These are phyloP conservation scores for Mucuna pruriens DNA, from an alignment of 306 rosid species.

Conservation along the genomic window DNA sequence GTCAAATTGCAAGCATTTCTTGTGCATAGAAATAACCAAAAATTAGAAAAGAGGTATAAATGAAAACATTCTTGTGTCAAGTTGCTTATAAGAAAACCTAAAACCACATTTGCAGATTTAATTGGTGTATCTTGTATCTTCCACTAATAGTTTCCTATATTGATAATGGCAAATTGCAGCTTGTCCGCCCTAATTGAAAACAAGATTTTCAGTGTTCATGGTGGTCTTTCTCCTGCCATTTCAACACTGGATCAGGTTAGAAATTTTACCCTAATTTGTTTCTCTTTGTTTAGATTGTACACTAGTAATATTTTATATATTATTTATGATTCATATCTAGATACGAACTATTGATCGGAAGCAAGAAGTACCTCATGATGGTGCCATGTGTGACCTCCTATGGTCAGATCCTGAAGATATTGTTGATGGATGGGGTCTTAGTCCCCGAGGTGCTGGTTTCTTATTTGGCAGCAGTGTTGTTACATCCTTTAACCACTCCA, in stretches of 20 bases:
- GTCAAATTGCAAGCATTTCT: background rate
- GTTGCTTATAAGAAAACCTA: constrained; percentile 33
- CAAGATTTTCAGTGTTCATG: constrained; percentile 94
- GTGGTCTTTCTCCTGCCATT: constrained; percentile 98
- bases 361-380: constrained; percentile 99
- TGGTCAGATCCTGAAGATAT: constrained; percentile 99
- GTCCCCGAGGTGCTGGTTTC: constrained; percentile 99
- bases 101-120: constrained; percentile 25
- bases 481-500: constrained; percentile 85
- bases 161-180: constrained; percentile 53
- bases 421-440: constrained; percentile 97
- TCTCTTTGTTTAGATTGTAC: constrained; percentile 18
- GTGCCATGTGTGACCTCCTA: constrained; percentile 98
- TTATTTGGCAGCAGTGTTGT: constrained; percentile 95
- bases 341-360: constrained; percentile 93
- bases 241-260: constrained; percentile 93
- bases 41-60: constrained; percentile 1
- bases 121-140: constrained; percentile 25
- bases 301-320: constrained; percentile 19
- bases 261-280: constrained; percentile 27
- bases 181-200: constrained; percentile 96
- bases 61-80: constrained; percentile 12
- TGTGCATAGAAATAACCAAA: constrained; percentile 2
- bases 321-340: constrained; percentile 47
- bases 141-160: constrained; percentile 32